Evolutionary conservation across 306 rosid species (phyloP).

Genomic region (Gleditsia sinensis): DNA sequence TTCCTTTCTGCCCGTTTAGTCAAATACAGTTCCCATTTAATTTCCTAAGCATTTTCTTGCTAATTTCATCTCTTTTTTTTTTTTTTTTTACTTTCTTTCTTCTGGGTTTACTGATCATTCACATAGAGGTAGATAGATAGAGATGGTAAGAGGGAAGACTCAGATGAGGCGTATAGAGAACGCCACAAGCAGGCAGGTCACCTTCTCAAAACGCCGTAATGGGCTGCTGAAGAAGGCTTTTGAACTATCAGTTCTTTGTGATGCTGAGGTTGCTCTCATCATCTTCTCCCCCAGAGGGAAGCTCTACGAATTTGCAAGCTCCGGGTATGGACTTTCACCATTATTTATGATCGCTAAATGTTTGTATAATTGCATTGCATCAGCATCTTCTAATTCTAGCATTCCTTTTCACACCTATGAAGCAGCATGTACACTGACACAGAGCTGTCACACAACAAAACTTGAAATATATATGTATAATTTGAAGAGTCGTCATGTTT

Average conservation of each 20-base stretch:
- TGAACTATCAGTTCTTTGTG: slow-evolving; percentile 88
- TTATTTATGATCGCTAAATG: background rate
- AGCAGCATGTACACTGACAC: too few relatives aligned
- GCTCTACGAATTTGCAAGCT: slow-evolving; percentile 53
- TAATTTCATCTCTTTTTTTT: too few relatives aligned
- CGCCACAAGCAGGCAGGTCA: slow-evolving; percentile 88
- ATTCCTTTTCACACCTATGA: too few relatives aligned
- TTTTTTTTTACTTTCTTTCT: too few relatives aligned
- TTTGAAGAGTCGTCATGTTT: too few relatives aligned
- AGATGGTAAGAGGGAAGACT: slow-evolving; percentile 94
- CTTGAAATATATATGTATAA: too few relatives aligned
- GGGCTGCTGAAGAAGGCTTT: slow-evolving; percentile 89
- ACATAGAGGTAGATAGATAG: background rate
- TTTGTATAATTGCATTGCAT: slow-evolving; percentile 8
- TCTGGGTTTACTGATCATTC: background rate
- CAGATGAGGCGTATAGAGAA: slow-evolving; percentile 86
- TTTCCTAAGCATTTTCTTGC: background rate
- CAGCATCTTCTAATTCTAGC: too few relatives aligned
- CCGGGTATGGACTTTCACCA: slow-evolving; percentile 26
- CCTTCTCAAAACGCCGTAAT: slow-evolving; percentile 81
- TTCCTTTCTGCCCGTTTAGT: background rate
- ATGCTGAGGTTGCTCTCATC: slow-evolving; percentile 57
- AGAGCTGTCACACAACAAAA: too few relatives aligned
- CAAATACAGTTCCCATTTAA: background rate
- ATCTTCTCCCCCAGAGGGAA: slow-evolving; percentile 55